Evolutionary conservation across 805 yeast genomes (phyloP).

Genomic region (Metschnikowia peoriensis): DNA sequence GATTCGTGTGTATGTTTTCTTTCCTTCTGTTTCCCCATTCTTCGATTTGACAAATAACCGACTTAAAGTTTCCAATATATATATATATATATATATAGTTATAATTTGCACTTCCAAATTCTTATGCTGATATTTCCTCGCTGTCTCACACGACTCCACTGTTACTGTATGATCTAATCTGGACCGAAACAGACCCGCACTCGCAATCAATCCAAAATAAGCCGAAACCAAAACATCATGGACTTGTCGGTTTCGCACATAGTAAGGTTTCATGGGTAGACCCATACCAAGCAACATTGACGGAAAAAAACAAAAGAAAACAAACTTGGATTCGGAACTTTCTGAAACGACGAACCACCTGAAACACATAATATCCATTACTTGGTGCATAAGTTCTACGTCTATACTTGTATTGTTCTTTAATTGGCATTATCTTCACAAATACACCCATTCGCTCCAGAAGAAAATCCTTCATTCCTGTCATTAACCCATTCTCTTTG

Average conservation of each 20-base stretch:
- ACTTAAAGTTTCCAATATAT: no score
- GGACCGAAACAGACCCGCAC: constrained; percentile 3
- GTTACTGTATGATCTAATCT: neutral
- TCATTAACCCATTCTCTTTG: neutral
- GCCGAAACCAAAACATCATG: constrained; percentile 12
- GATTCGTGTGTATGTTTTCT: no score
- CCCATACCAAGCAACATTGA: constrained; percentile 1
- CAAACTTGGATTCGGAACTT: neutral
- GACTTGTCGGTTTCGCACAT: constrained; percentile 7
- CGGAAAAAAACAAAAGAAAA: neutral
- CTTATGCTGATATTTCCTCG: neutral
- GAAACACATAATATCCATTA: neutral
- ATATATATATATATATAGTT: no score
- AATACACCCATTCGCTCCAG: constrained; percentile 1
- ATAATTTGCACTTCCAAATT: no score
- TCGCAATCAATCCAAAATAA: constrained; percentile 7
- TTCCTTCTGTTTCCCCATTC: no score
- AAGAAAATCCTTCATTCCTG: neutral
- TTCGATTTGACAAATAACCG: no score
- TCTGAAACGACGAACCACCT: neutral
- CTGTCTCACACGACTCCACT: constrained; percentile 4
- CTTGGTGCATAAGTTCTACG: neutral
- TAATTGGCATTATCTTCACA: constrained; percentile 1
- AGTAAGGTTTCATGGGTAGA: neutral
- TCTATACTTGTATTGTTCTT: neutral